Evolutionary conservation across 1,284 basidiomycete species (phyloP), one percentile per base, ranked within the genome.

Genomic region (Volvariella volvacea): DNA sequence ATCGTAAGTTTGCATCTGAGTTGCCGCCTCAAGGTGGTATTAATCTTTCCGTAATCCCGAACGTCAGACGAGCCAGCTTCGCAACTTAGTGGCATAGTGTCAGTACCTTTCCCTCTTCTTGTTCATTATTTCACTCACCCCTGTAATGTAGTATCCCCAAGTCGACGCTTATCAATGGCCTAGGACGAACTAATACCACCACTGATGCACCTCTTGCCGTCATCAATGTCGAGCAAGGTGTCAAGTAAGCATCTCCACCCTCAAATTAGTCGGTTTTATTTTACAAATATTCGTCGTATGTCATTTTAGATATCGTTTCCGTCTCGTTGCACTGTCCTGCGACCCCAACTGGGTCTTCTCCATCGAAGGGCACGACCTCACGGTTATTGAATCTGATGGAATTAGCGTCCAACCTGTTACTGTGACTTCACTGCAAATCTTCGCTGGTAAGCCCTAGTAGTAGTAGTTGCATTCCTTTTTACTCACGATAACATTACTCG

Each of bases 321-420:
- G 82, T 14, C 50, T 85, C 45, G 67, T 84, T 60, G 75, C 77
- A 54, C 70, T 73, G 56, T 62, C 72, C 22, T 68, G 67, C 48
- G 55, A 61, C 19, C 62, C 64, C 2, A 62, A 63, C 51, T 66
- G 61, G 50, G 61, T 55, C 0, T 67, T 74, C 53, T 68, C 69
- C 8, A 66, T 77, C 48, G 72, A 75, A 47, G 60, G 61, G 20
- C 75, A 77, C 52, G 59, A 61, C 15, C 56, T 76, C 51, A 57
- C 53, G 12, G 53, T 62, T 34, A 62, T 62, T 42, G 60, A 62
- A 48, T 57, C 51, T n/a, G 60, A 62, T 33, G 52, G 52, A 1
- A 51, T 54, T 8, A 56, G 52, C 22, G 49, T 51, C 2, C 22
- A 50, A 25, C 55, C 56, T 12, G 39, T 56, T n/a, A 48, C 43